Percentiles rank a stretch among this genome's conserved stretches.
These are phyloP conservation scores for Sporothrix variecibatus DNA, from an alignment of 2,329 filamentous ascomycete genomes.

Conservation along the genomic window DNA sequence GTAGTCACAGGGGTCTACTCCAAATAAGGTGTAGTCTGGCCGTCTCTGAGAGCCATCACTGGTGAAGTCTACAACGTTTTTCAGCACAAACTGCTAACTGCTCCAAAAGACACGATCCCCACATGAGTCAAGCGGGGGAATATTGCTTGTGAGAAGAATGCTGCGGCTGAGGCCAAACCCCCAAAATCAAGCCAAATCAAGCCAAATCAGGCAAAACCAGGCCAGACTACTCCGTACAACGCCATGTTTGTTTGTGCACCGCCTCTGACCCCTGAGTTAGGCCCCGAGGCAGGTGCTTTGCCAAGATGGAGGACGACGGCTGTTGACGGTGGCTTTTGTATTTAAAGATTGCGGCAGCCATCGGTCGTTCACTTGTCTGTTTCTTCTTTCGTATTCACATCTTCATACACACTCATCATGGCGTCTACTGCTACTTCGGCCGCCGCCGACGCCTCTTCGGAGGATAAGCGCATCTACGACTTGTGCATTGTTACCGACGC, in stretches of 20 bases:
- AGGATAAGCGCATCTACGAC: conserved; percentile 40
- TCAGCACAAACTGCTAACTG: neutral
- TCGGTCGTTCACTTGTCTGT: neutral
- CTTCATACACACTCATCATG: neutral
- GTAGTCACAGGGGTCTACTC: neutral
- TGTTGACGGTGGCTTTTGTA: neutral
- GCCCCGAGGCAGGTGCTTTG: neutral
- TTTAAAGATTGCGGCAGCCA: neutral
- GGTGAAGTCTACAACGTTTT: neutral
- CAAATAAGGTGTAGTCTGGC: neutral
- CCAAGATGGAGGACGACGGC: neutral
- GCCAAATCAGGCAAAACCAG: neutral
- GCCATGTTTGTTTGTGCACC: neutral
- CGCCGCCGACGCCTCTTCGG: neutral
- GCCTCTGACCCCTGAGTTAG: neutral
- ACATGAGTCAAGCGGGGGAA: conserved; percentile 17
- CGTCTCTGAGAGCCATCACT: neutral
- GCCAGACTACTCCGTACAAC: no score
- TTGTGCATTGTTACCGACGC: conserved; percentile 51
- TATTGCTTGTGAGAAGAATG: neutral
- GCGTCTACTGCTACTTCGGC: neutral
- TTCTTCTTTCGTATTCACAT: neutral
- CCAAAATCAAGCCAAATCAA: neutral
- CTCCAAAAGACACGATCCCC: neutral
- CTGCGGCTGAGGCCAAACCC: conserved; percentile 10